Conservation (phyloP, 441 rosid species). For the Adansonia rubrostipa region DNA sequence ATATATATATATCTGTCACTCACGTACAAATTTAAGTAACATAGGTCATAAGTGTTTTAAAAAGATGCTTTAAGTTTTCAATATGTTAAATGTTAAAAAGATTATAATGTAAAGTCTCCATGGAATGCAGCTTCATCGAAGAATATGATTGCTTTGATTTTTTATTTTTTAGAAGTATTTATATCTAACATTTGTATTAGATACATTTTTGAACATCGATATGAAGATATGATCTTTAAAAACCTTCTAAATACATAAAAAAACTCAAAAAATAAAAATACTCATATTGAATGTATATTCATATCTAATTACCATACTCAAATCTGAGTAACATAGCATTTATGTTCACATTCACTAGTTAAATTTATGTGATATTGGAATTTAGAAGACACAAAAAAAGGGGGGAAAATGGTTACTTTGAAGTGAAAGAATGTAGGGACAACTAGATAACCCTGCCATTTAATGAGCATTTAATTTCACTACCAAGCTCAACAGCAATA, state of each 20-base stretch:
- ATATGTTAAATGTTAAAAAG: not conserved
- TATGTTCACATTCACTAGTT: not conserved
- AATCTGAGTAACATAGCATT: not conserved
- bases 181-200: too few relatives aligned
- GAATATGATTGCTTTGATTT: not conserved
- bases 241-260: too few relatives aligned
- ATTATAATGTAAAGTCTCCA: not conserved
- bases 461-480: constrained; percentile 11
- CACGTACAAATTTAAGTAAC: too few relatives aligned
- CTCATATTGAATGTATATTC: not conserved
- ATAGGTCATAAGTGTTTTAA: not conserved
- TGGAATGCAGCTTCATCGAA: too few relatives aligned
- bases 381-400: constrained; percentile 3
- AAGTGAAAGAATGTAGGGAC: constrained; percentile 7
- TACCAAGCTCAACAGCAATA: not conserved
- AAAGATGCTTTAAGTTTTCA: not conserved
- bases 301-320: not conserved
- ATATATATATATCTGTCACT: too few relatives aligned
- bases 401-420: not conserved
- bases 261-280: too few relatives aligned
- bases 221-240: not conserved
- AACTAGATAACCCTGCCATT: constrained; percentile 2
- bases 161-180: not conserved
- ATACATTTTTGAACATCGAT: too few relatives aligned
- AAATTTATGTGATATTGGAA: constrained; percentile 25